These are phyloP conservation scores for Cutaneotrichosporon mucoides DNA, from an alignment of 1,284 basidiomycete species.

Conservation along the genomic window DNA sequence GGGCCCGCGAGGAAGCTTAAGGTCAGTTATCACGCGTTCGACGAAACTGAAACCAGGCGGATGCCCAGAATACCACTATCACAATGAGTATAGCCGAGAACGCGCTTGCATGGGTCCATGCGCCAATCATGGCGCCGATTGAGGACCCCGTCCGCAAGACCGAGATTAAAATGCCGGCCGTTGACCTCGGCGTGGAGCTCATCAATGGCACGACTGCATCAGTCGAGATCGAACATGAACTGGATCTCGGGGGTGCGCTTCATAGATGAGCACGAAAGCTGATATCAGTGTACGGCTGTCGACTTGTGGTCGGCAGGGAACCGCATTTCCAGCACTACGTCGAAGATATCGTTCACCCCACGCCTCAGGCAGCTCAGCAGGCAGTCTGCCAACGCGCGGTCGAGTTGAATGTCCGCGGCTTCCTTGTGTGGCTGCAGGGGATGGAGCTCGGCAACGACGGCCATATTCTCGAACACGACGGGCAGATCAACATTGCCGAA, in stretches of 20 bases:
- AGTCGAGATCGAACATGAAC: not conserved
- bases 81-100: slow-evolving; percentile 25
- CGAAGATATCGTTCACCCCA: slow-evolving; percentile 7
- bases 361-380: slow-evolving; percentile 12
- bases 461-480: not conserved
- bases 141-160: not conserved
- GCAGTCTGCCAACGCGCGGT: slow-evolving; percentile 17
- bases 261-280: not conserved
- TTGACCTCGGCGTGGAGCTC: not conserved
- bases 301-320: slow-evolving; percentile 8
- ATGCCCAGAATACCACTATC: slow-evolving; percentile 32
- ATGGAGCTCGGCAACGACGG: not conserved
- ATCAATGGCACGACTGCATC: not conserved
- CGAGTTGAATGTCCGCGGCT: slow-evolving; percentile 15
- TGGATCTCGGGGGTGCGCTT: not conserved
- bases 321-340: slow-evolving; percentile 12
- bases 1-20: slow-evolving; percentile 27
- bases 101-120: slow-evolving; percentile 29
- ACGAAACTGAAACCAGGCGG: slow-evolving; percentile 21
- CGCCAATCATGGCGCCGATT: slow-evolving; percentile 9
- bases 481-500: not conserved
- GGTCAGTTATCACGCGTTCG: slow-evolving; percentile 17
- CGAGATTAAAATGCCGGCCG: not conserved
- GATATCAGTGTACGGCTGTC: slow-evolving; percentile 16
- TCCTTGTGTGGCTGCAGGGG: slow-evolving; percentile 1